A percentile compares a stretch with the other conserved stretches of the same genome.
phyloP scores from a whole-genome alignment of 306 rosid species.

The Lotus japonicus region DNA sequence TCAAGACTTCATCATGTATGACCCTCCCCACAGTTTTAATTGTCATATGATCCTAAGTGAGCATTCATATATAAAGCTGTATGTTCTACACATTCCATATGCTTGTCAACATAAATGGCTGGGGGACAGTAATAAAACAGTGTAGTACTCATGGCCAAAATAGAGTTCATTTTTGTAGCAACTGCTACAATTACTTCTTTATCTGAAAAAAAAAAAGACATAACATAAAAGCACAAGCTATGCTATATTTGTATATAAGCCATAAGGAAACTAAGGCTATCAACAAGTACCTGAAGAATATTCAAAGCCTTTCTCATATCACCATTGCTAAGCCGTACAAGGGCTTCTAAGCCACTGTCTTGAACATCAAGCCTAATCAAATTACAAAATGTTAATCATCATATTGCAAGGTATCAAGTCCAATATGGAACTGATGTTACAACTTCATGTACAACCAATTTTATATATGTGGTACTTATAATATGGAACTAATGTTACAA shows the following conservation, averaged over 20 bases:
- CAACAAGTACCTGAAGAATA: slow-evolving; percentile 64
- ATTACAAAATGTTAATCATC: slow-evolving; percentile 13
- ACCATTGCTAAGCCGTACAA: slow-evolving; percentile 85
- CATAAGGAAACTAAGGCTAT: background rate
- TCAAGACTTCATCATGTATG: background rate
- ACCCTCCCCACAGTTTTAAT: background rate
- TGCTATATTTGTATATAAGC: background rate
- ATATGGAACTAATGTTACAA: too few relatives aligned
- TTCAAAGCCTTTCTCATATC: slow-evolving; percentile 95
- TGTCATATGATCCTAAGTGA: background rate
- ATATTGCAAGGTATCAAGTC: slow-evolving; percentile 12
- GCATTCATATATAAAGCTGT: background rate
- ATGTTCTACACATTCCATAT: background rate
- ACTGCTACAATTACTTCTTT: background rate
- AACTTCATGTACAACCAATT: background rate
- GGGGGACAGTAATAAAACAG: background rate
- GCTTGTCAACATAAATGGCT: background rate
- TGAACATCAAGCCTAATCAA: slow-evolving; percentile 70
- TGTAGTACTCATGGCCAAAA: background rate
- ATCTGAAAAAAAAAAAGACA: background rate
- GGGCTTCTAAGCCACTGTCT: slow-evolving; percentile 65
- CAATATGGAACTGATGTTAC: slow-evolving; percentile 1
- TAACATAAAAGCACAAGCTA: background rate
- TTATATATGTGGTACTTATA: background rate
- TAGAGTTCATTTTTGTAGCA: background rate